Percentiles rank a stretch among this genome's conserved stretches.
These are phyloP conservation scores for Globisporangium megalacanthum DNA, from an alignment of 352 stramenopile species.

Conservation along the genomic window DNA sequence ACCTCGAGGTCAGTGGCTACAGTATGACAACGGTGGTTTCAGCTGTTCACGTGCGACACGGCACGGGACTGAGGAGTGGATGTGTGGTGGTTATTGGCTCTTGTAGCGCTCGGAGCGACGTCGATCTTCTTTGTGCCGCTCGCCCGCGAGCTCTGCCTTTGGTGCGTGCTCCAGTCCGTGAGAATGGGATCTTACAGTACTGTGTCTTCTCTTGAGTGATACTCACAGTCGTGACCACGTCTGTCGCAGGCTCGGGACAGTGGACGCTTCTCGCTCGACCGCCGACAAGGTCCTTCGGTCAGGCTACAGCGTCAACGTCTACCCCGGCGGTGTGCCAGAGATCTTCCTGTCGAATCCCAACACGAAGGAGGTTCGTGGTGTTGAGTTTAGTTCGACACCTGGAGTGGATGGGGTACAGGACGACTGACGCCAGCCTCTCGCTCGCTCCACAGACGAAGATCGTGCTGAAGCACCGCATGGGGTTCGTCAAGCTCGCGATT, in stretches of 20 bases:
- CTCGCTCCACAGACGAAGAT: slow-evolving; percentile 35
- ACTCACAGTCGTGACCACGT: too few relatives aligned
- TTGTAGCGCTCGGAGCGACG: slow-evolving; percentile 11
- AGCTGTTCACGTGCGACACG: too few relatives aligned
- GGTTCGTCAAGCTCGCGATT: slow-evolving; percentile 79
- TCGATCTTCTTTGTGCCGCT: slow-evolving; percentile 17
- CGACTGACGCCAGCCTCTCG: too few relatives aligned
- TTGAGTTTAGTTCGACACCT: too few relatives aligned
- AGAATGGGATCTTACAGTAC: not conserved
- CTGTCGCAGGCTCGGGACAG: slow-evolving; percentile 35
- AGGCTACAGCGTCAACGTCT: slow-evolving; percentile 63
- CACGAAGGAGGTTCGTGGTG: too few relatives aligned
- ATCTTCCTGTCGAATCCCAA: slow-evolving; percentile 67
- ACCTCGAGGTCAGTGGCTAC: slow-evolving; percentile 8
- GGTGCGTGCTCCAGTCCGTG: not conserved
- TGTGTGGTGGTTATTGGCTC: not conserved
- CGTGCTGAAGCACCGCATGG: slow-evolving; percentile 72
- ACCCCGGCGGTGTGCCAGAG: slow-evolving; percentile 67
- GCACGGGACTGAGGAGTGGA: too few relatives aligned
- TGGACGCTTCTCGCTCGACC: slow-evolving; percentile 69
- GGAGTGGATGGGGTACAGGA: too few relatives aligned
- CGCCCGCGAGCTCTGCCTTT: slow-evolving; percentile 18
- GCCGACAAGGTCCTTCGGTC: slow-evolving; percentile 69
- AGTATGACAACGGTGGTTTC: not conserved
- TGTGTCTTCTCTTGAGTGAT: too few relatives aligned